Evolutionary conservation across 2,329 filamentous ascomycete species (phyloP).

Genomic region (Colletotrichum sp.): DNA sequence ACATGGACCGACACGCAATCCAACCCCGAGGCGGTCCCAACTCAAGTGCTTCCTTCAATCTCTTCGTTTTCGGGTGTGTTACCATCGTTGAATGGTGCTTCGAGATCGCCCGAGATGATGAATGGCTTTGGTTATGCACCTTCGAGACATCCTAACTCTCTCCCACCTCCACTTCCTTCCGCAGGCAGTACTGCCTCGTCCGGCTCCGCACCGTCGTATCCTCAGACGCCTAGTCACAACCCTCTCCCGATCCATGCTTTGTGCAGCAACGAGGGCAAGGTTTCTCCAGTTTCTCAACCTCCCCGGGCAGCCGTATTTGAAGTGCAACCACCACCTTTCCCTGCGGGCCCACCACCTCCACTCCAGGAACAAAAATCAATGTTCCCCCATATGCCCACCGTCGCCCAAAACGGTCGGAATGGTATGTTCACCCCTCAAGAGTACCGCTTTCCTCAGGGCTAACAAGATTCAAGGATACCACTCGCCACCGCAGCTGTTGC

Average conservation of each 20-base stretch:
- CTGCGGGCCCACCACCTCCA: constrained; percentile 8
- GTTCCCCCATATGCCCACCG: background rate
- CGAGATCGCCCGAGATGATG: constrained; percentile 12
- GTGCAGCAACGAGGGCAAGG: constrained; percentile 44
- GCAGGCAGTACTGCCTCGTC: constrained; percentile 49
- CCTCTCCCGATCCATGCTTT: constrained; percentile 61
- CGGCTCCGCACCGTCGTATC: constrained; percentile 30
- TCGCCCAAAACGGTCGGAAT: background rate
- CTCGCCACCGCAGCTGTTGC: constrained; percentile 13
- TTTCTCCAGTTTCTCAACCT: constrained; percentile 21
- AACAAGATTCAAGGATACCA: constrained; percentile 16
- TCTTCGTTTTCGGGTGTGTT: constrained; percentile 49
- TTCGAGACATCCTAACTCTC: background rate
- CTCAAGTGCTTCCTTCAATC: constrained; percentile 40
- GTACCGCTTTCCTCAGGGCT: constrained; percentile 4
- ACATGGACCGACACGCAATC: constrained; percentile 13
- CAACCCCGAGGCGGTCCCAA: constrained; percentile 21
- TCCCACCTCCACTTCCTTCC: constrained; percentile 47
- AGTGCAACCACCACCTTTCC: constrained; percentile 19
- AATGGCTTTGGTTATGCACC: constrained; percentile 3
- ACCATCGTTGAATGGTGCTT: constrained; percentile 27
- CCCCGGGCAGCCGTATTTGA: background rate
- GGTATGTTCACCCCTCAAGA: background rate
- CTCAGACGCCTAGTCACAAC: constrained; percentile 54
- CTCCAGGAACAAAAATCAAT: constrained; percentile 20